Percentiles rank a stretch among this genome's conserved stretches.
Evolutionary conservation across 345 rosid species (phyloP).

Genomic region (Euphorbia tirucalli): DNA sequence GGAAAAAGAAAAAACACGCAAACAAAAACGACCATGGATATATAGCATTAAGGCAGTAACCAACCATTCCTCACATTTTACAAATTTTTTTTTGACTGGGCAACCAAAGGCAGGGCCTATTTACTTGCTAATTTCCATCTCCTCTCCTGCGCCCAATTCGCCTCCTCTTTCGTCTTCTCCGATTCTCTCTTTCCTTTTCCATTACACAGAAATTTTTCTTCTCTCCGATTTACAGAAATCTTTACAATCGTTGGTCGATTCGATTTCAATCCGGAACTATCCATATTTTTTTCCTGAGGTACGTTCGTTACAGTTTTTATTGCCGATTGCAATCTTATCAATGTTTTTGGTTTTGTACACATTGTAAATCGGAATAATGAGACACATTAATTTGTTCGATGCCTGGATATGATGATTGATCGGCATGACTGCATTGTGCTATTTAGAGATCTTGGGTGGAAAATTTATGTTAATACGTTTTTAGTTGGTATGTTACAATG

Average conservation of each 20-base stretch:
- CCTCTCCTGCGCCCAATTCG: constrained; percentile 58
- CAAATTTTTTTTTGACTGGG: constrained; percentile 29
- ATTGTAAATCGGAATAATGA: not conserved
- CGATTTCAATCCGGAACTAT: not conserved
- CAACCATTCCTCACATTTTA: not conserved
- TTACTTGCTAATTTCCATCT: constrained; percentile 24
- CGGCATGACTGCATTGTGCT: constrained; percentile 22
- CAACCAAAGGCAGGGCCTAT: constrained; percentile 18
- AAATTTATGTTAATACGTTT: no score
- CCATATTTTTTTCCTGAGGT: constrained; percentile 16
- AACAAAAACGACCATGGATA: not conserved
- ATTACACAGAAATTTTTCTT: not conserved
- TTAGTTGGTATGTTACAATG: no score
- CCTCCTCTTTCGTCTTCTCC: constrained; percentile 47
- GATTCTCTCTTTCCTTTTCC: constrained; percentile 34
- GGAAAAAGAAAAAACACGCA: not conserved
- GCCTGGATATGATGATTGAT: constrained; percentile 24
- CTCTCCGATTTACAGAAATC: not conserved
- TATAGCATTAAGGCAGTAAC: not conserved
- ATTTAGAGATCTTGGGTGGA: not conserved
- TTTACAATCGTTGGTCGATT: not conserved
- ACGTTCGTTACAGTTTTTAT: constrained; percentile 4
- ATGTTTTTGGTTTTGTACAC: not conserved
- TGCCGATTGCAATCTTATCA: constrained; percentile 25
- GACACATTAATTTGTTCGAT: not conserved